Base-by-base conservation (phyloP, 306 rosid genomes). In the Malus orientalis region DNA sequence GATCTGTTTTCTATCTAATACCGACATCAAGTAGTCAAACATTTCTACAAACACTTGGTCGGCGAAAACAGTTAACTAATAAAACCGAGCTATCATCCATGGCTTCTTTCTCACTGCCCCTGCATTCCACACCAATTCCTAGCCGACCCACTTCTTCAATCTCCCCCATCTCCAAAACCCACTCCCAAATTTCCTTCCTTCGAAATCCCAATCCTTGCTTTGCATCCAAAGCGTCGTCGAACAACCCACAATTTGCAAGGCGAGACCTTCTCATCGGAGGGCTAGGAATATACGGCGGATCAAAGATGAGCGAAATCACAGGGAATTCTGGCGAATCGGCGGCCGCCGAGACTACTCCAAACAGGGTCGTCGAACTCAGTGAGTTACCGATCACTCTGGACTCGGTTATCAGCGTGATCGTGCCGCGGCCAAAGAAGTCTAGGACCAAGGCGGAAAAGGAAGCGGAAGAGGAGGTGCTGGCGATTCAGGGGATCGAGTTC, bases 381-480 rank as follows among this genome's bases (percentile, higher is more conserved):
- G 58, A 73, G 42, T 60, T 73, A 55, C 77, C 77, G 13, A 73
- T 73, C 57, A 59, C 12, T 42, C n/a, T 73, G 25, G 77, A 73
- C 58, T 73, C 77, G 44, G 59, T 73, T 38, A 25, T 60, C 40
- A 73, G 18, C 57, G 69, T 73, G 19, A 61, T 7, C 3, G 77
- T 73, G 59, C 77, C 59, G 58, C 18, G 69, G 38, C 75, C 75
- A 2, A 69, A 55, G 74, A 77, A 42, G 69, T 58, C 60, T 6
- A 85, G 90, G 76, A 86, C 81, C 60, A 81, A 85, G 79, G 58
- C 69, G 53, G 84, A 83, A 80, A 86, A 83, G 82, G 85, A 86
- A 5, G 89, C 83, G 11, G 66, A 85, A 40, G 93, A 89, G 40
- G 93, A 89, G 78, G 86, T 85, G 45, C 71, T 89, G 47, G 84